Evolutionary conservation across 768 basidiomycete species (phyloP), one percentile per base, ranked within the genome.

Genomic region (Pleurotus sapidus): DNA sequence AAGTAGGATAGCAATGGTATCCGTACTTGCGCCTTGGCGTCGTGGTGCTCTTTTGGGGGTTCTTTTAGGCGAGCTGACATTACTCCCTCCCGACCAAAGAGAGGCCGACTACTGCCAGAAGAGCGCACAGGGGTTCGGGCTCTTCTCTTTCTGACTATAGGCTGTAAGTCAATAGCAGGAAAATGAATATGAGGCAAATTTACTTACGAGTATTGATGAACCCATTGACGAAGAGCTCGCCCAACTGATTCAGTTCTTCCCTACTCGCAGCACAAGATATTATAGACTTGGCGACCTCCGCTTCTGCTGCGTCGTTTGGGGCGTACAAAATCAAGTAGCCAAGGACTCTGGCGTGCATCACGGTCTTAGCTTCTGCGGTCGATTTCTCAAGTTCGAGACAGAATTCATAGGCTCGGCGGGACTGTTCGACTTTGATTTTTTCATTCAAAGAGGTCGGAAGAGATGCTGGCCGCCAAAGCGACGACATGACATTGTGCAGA

Each of bases 271-370:
- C 24, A 25, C 56, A 59, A 37, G 42, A n/a, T 18, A 23, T 24
- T 17, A 57, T 59, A 43, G 6, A 27, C 40, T 46, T 30, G 15
- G 46, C 46, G 27, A 50, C 39, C 25, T 57, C 57, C 5, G 20
- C 38, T 37, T 27, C 24, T 25, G 58, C 57, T 24, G 17, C 17
- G 24, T 17, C 7, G 46, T 42, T 46, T 2, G 58, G 58, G 6
- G 58, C 57, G 43, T 58, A 37, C 20, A 59, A 42, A 37, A 59
- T 57, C 45, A 59, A 46, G 37, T 59, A 59, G 23, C 58, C 56
- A 42, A 59, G 58, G 42, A 59, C 39, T 49, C 58, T 57, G 23
- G 58, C 58, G 34, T 57, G 55, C 20, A 59, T 48, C 18, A 58
- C 24, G 3, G 48, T n/a, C 18, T 20, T 49, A 3, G n/a, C 23